Conservation (phyloP, 2,329 filamentous ascomycete genomes). For the Didymella keratinophila region DNA sequence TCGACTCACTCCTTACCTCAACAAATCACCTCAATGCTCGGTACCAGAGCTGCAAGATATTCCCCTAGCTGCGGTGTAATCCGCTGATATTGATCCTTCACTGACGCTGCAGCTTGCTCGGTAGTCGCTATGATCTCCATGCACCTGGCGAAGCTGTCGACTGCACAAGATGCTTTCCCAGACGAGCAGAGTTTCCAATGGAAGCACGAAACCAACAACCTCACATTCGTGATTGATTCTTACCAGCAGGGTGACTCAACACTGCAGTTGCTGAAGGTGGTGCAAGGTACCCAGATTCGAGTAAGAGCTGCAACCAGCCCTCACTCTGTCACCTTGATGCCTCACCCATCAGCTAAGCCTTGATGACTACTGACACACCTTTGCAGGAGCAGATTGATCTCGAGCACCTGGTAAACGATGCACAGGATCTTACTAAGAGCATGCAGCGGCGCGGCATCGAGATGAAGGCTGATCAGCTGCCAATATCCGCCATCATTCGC, state of each 20-base stretch:
- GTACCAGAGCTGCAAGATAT: background rate
- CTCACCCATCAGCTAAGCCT: background rate
- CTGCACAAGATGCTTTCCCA: conserved; percentile 42
- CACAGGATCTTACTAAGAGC: conserved; percentile 27
- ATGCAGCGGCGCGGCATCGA: conserved; percentile 38
- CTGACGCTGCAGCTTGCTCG: conserved; percentile 20
- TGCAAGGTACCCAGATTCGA: conserved; percentile 52
- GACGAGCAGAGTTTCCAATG: conserved; percentile 45
- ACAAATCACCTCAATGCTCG: background rate
- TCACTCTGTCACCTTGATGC: conserved; percentile 1
- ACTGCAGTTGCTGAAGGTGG: conserved; percentile 50
- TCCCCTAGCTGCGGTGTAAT: background rate
- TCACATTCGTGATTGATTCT: conserved; percentile 46
- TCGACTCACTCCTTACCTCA: conserved; percentile 4
- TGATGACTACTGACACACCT: conserved; percentile 18
- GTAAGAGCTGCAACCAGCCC: conserved; percentile 43
- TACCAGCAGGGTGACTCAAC: conserved; percentile 35
- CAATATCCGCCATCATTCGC: conserved; percentile 55
- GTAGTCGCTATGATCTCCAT: conserved; percentile 40
- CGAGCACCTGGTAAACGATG: conserved; percentile 33
- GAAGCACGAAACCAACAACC: conserved; percentile 43
- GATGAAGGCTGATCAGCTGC: conserved; percentile 51
- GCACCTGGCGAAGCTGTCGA: conserved; percentile 44
- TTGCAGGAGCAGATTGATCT: conserved; percentile 36
- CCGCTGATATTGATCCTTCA: conserved; percentile 16